Percentiles rank a stretch among this genome's conserved stretches.
phyloP scores from a whole-genome alignment of 306 rosid genomes.

The Fragaria vesca region DNA sequence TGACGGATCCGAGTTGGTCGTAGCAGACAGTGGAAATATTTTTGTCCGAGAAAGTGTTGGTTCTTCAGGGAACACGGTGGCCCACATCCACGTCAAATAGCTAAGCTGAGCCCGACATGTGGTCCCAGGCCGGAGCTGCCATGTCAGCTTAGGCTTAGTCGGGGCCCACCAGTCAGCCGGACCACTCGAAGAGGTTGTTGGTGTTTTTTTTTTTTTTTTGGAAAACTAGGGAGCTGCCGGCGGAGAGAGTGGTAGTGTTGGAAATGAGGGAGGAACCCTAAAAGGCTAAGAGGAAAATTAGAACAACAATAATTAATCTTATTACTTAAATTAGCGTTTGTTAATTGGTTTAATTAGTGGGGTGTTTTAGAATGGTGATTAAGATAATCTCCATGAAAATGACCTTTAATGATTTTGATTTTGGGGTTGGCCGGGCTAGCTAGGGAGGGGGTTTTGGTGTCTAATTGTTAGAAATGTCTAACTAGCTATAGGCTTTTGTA shows the following conservation, averaged over 20 bases:
- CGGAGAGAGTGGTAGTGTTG: constrained; percentile 27
- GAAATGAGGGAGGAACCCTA: background rate
- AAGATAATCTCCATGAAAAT: constrained; percentile 31
- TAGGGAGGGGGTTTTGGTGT: constrained; percentile 1
- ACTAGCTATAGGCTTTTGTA: constrained; percentile 18
- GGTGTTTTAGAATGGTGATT: background rate
- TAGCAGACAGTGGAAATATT: constrained; percentile 28
- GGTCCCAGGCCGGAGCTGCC: constrained; percentile 39
- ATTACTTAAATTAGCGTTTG: background rate
- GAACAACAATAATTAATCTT: background rate
- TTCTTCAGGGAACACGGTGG: constrained; percentile 47
- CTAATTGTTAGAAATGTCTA: constrained; percentile 24
- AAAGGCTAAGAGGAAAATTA: background rate
- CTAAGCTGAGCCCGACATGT: constrained; percentile 33
- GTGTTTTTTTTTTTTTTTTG: background rate
- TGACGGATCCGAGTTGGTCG: constrained; percentile 13
- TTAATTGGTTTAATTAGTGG: background rate
- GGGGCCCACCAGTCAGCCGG: constrained; percentile 34
- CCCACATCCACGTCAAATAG: constrained; percentile 41
- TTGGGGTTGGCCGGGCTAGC: background rate
- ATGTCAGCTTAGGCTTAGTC: constrained; percentile 33
- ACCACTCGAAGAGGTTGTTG: constrained; percentile 47
- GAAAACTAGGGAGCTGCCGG: constrained; percentile 56
- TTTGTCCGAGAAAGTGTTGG: background rate
- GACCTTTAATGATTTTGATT: constrained; percentile 17